A percentile compares a stretch with the other conserved stretches of the same genome.
These are phyloP conservation scores for Myochromella boudieri DNA, from an alignment of 768 basidiomycete species.

Conservation along the genomic window DNA sequence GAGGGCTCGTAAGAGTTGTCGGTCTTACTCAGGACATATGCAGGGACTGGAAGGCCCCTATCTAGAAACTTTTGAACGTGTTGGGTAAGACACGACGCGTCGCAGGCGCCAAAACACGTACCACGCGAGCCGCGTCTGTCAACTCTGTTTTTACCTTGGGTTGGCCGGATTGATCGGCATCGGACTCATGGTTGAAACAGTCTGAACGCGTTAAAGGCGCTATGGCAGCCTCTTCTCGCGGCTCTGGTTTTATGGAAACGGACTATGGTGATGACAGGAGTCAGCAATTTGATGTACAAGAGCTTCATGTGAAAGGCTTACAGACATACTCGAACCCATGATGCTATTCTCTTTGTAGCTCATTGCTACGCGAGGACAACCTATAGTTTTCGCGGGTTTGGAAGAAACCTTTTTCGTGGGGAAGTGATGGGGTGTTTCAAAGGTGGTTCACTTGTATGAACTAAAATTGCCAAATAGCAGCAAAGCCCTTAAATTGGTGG, in stretches of 20 bases:
- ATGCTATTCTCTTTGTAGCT: constrained; percentile 24
- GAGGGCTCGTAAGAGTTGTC: too few relatives aligned
- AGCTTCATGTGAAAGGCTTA: constrained; percentile 1
- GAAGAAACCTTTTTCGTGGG: not conserved
- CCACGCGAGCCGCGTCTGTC: constrained; percentile 24
- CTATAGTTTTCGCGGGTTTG: not conserved
- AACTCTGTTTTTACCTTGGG: constrained; percentile 31
- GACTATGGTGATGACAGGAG: constrained; percentile 4
- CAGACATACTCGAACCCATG: constrained; percentile 12
- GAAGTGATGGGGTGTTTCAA: not conserved
- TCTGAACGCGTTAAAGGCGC: constrained; percentile 8
- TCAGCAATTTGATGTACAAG: not conserved
- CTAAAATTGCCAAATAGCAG: constrained; percentile 12
- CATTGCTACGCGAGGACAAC: constrained; percentile 11
- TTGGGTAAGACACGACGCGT: not conserved
- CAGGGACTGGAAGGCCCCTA: constrained; percentile 25
- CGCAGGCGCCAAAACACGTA: constrained; percentile 16
- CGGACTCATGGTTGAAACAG: constrained; percentile 10
- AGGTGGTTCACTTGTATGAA: too few relatives aligned
- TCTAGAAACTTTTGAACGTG: constrained; percentile 19
- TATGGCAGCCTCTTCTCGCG: constrained; percentile 16
- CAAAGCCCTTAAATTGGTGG: constrained; percentile 7
- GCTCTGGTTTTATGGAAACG: constrained; percentile 15
- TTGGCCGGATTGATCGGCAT: not conserved
- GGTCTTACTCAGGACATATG: constrained; percentile 16